Evolutionary conservation across 75 land plant species (phyloP).

Genomic region (Picea glauca): DNA sequence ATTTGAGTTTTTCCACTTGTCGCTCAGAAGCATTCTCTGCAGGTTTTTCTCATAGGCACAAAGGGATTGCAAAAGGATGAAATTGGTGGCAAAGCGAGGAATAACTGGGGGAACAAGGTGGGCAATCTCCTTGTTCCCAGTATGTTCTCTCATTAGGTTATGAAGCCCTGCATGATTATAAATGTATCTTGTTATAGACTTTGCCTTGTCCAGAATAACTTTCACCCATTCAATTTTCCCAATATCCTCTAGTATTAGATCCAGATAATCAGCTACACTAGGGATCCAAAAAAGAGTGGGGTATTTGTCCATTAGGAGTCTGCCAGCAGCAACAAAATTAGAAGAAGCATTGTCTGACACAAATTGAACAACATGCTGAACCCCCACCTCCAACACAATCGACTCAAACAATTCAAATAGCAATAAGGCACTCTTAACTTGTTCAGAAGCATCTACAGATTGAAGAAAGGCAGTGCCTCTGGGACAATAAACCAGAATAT

Average conservation of each 20-base stretch:
- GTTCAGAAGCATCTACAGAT: slow-evolving; percentile 46
- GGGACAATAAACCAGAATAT: slow-evolving; percentile 44
- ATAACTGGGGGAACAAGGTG: neutral
- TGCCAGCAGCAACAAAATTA: no score
- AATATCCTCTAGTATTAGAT: slow-evolving; percentile 47
- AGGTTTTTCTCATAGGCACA: no score
- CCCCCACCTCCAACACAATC: no score
- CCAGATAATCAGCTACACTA: slow-evolving; percentile 38
- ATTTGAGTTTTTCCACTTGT: neutral
- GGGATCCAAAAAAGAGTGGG: slow-evolving; percentile 51
- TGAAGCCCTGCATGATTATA: neutral
- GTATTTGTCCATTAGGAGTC: neutral
- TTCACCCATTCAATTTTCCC: slow-evolving; percentile 27
- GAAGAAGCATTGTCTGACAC: no score
- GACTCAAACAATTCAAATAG: no score
- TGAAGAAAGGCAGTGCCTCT: slow-evolving; percentile 31
- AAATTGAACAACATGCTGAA: no score
- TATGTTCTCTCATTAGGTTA: neutral
- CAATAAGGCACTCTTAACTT: slow-evolving; percentile 24
- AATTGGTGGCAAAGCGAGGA: neutral
- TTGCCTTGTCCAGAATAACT: slow-evolving; percentile 34
- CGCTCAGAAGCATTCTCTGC: neutral
- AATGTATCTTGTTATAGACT: slow-evolving; percentile 39
- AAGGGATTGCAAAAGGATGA: neutral
- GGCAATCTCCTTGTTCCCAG: no score